phyloP scores from a whole-genome alignment of 2,329 filamentous ascomycete species.

The Pseudogymnoascus sp. region DNA sequence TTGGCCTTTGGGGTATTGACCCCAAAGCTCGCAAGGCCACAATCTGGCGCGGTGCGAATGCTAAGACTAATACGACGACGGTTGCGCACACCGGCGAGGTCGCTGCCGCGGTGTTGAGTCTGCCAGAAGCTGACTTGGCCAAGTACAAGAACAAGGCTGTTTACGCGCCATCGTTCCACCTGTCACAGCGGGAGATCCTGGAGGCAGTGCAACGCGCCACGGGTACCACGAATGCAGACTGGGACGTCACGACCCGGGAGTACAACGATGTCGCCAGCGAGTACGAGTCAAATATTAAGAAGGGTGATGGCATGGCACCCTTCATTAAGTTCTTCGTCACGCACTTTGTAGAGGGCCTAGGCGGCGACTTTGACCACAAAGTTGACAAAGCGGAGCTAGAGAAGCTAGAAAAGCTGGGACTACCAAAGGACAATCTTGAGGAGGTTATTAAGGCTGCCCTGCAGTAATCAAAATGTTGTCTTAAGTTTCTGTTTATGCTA shows the following conservation, averaged over 20 bases:
- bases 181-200: slow-evolving; percentile 43
- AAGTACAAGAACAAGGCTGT: slow-evolving; percentile 34
- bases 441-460: background rate
- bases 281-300: background rate
- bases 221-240: slow-evolving; percentile 20
- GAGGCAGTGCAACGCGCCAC: slow-evolving; percentile 22
- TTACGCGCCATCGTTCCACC: slow-evolving; percentile 36
- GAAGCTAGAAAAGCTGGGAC: slow-evolving; percentile 2
- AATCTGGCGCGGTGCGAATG: slow-evolving; percentile 42
- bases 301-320: slow-evolving; percentile 5
- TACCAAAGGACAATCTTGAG: background rate
- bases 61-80: slow-evolving; percentile 37
- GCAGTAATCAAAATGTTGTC: background rate
- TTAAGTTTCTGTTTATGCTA: too few species aligned
- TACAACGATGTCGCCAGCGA: background rate
- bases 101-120: slow-evolving; percentile 40
- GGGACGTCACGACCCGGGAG: slow-evolving; percentile 11
- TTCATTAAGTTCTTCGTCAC: slow-evolving; percentile 6
- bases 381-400: background rate
- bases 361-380: background rate
- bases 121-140: slow-evolving; percentile 30
- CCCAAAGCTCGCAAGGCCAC: slow-evolving; percentile 35
- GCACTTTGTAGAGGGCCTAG: background rate
- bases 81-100: slow-evolving; percentile 45
- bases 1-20: slow-evolving; percentile 40